Evolutionary conservation across 306 rosid genomes (phyloP), one percentile per base, ranked within the genome.

Genomic region (Trifolium repens): DNA sequence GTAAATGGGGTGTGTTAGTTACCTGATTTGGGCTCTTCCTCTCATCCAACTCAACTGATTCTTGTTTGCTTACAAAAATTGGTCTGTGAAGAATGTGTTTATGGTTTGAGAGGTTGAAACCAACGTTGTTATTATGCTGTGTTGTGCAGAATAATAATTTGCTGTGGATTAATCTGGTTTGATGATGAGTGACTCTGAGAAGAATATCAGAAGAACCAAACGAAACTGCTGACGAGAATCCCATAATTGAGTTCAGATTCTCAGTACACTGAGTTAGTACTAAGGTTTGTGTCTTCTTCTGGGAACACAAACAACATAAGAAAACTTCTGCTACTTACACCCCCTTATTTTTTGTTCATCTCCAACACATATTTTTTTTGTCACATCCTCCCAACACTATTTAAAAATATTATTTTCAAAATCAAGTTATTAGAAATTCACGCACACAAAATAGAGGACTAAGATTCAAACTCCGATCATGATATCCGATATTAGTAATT

Each of bases 1-100:
- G 59, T 53, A 0, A 22, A 22, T 22, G 24, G 24, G 24, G 24
- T 22, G 0, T 16, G 59, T 17, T 7, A 16, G 26, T 54, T 61
- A 61, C 67, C 67, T 61, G 3, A 14, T 61, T 61, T 32, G 67
- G 67, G 26, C 67, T 61, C 1, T 61, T 34, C 7, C 67, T 34
- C 0, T 61, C 24, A 15, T 32, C 24, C 5, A 61, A 32, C 12
- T 61, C 24, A 61, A 34, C 7, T 16, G 26, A 15, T 26, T 34
- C 43, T 32, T 32, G 67, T 1, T 61, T 61, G 11, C 13, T 14
- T 3, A 3, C 44, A 2, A 15, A 61, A 34, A 32, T 61, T 61
- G 67, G 67, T 32, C 0, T 58, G 4, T 22, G 24, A 22, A 22
- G 24, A 22, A 22, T 22, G 24, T 22, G 24, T 22, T 58, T 58